Conservation (phyloP, 345 rosid genomes). For the Triadica sebifera region DNA sequence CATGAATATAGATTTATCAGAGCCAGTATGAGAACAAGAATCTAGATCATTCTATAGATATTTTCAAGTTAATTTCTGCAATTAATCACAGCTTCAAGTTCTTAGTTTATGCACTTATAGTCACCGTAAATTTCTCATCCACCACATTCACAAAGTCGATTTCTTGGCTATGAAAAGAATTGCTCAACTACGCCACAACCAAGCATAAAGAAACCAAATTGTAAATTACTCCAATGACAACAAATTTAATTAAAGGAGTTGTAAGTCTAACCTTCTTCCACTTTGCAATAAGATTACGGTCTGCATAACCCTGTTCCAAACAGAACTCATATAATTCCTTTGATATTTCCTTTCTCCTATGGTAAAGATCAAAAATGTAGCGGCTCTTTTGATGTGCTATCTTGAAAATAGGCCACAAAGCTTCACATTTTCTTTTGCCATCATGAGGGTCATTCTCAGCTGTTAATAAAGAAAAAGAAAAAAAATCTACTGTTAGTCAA, state of each 20-base stretch:
- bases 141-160: not conserved
- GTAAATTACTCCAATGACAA: not conserved
- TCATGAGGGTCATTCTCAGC: constrained; percentile 82
- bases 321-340: constrained; percentile 76
- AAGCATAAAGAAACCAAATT: not conserved
- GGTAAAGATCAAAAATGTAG: constrained; percentile 61
- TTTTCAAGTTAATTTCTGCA: not conserved
- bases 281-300: constrained; percentile 66
- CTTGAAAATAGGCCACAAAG: constrained; percentile 78
- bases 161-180: not conserved
- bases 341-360: constrained; percentile 64
- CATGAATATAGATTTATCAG: not conserved
- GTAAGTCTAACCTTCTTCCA: constrained; percentile 57
- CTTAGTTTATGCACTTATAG: not conserved
- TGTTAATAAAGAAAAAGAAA: constrained; percentile 24
- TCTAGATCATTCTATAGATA: not conserved
- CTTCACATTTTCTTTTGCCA: constrained; percentile 79
- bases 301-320: constrained; percentile 73
- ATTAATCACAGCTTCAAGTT: not conserved
- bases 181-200: not conserved
- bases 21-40: not conserved
- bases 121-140: not conserved
- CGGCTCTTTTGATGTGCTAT: constrained; percentile 76
- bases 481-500: too few species aligned
- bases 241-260: not conserved